Evolutionary conservation across 1,284 basidiomycete species (phyloP).

Genomic region (Leccinum subfulvum): DNA sequence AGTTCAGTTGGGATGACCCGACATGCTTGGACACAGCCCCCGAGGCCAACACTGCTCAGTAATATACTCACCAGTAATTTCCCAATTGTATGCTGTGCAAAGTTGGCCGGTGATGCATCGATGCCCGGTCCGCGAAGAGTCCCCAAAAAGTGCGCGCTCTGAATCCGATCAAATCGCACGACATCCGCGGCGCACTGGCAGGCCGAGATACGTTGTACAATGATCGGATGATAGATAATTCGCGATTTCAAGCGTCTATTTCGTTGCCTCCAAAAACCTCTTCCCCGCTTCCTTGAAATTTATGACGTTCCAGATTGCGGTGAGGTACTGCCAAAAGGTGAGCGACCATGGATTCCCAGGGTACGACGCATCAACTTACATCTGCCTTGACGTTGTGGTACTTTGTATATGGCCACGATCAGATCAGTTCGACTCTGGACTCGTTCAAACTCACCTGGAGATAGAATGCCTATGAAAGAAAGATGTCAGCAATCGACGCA

Average conservation of each 20-base stretch:
- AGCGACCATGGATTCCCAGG: background rate
- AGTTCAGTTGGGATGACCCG: background rate
- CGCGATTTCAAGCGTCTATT: conserved; percentile 15
- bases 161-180: background rate
- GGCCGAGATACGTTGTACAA: conserved; percentile 8
- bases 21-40: background rate
- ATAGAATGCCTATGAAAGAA: conserved; percentile 63
- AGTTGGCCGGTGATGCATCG: background rate
- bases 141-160: background rate
- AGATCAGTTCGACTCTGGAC: background rate
- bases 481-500: conserved; percentile 13
- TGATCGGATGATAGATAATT: conserved; percentile 3
- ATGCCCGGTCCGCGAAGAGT: background rate
- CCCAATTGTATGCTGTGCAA: background rate
- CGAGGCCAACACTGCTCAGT: background rate
- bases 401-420: conserved; percentile 40
- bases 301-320: conserved; percentile 81
- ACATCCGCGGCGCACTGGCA: background rate
- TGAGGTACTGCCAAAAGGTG: conserved; percentile 59
- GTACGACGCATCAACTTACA: conserved; percentile 47
- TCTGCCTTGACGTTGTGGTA: conserved; percentile 92
- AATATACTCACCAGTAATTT: background rate
- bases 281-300: conserved; percentile 80
- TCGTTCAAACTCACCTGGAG: conserved; percentile 47
- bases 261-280: conserved; percentile 58